Percentiles rank a stretch among this genome's conserved stretches.
Conservation (phyloP, 2,329 filamentous ascomycete genomes). For the Exophiala xenobiotica region DNA sequence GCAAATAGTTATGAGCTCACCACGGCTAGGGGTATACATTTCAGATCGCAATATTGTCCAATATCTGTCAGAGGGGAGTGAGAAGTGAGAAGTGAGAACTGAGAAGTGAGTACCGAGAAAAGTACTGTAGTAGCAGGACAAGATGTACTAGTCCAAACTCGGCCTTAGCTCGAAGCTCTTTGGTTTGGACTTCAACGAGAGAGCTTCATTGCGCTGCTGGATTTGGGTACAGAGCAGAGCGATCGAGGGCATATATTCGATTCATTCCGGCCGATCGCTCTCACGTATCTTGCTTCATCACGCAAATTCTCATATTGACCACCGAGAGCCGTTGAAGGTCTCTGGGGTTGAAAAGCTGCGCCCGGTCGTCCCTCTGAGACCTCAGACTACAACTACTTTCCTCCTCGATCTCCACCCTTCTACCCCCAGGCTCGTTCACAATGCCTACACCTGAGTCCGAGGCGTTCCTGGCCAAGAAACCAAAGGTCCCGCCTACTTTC, state of each 20-base stretch:
- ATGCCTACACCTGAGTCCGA: slow-evolving; percentile 68
- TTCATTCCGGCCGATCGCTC: too few relatives aligned
- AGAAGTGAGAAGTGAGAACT: too few relatives aligned
- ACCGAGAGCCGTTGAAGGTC: not conserved
- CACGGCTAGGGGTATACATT: too few relatives aligned
- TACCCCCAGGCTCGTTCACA: slow-evolving; percentile 26
- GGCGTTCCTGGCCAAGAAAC: slow-evolving; percentile 64
- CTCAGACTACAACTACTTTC: not conserved
- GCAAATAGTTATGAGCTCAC: too few relatives aligned
- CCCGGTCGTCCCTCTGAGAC: not conserved
- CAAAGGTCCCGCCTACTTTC: slow-evolving; percentile 64
- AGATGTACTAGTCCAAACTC: not conserved
- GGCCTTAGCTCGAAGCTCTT: not conserved
- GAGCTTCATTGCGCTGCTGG: slow-evolving; percentile 3
- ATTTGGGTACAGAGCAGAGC: not conserved
- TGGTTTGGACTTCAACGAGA: not conserved
- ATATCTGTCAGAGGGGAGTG: too few relatives aligned
- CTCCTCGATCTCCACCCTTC: not conserved
- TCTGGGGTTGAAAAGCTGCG: not conserved
- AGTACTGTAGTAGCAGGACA: not conserved
- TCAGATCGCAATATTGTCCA: too few relatives aligned
- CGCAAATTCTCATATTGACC: too few relatives aligned
- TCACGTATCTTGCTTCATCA: too few relatives aligned
- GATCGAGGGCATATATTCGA: too few relatives aligned
- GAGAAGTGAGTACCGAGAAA: not conserved